These are phyloP conservation scores for Emergomyces pasteurianus DNA, from an alignment of 2,329 filamentous ascomycete species.

Conservation along the genomic window DNA sequence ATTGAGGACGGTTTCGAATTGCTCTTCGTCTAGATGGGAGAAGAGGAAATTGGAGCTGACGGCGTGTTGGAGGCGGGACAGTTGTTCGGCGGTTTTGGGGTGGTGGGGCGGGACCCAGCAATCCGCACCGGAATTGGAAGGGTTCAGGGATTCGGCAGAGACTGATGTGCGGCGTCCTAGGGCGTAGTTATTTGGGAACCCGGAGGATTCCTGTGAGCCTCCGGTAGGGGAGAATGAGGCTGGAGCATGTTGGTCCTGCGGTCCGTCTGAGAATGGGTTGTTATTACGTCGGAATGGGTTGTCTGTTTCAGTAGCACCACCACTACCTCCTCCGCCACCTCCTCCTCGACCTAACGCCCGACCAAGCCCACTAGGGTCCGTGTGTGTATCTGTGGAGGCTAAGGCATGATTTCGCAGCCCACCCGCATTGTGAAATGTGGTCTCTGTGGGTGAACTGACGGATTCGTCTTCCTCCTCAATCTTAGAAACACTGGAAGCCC, in stretches of 20 bases:
- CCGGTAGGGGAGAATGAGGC: constrained; percentile 8
- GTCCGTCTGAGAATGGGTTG: background rate
- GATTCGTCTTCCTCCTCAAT: constrained; percentile 77
- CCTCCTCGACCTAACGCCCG: constrained; percentile 6
- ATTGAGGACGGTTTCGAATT: constrained; percentile 73
- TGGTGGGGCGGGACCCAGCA: constrained; percentile 84
- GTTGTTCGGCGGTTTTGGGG: constrained; percentile 70
- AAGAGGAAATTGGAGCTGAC: constrained; percentile 90
- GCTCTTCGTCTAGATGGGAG: constrained; percentile 87
- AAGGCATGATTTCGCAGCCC: constrained; percentile 15
- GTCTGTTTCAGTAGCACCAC: background rate
- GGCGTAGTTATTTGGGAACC: constrained; percentile 80
- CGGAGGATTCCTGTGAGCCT: constrained; percentile 14
- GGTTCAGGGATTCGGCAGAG: constrained; percentile 91
- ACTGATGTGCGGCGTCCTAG: constrained; percentile 88
- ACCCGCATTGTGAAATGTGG: constrained; percentile 39
- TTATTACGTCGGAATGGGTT: background rate
- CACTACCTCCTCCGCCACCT: constrained; percentile 4
- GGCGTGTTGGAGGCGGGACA: constrained; percentile 63
- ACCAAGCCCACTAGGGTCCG: background rate
- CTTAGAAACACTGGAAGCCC: constrained; percentile 38
- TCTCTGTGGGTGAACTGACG: constrained; percentile 61
- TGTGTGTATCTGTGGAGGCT: background rate
- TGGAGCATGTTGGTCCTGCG: constrained; percentile 6
- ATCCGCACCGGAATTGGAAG: constrained; percentile 67